Evolutionary conservation across 768 basidiomycete species (phyloP).

Genomic region (Phallus indusiatus): DNA sequence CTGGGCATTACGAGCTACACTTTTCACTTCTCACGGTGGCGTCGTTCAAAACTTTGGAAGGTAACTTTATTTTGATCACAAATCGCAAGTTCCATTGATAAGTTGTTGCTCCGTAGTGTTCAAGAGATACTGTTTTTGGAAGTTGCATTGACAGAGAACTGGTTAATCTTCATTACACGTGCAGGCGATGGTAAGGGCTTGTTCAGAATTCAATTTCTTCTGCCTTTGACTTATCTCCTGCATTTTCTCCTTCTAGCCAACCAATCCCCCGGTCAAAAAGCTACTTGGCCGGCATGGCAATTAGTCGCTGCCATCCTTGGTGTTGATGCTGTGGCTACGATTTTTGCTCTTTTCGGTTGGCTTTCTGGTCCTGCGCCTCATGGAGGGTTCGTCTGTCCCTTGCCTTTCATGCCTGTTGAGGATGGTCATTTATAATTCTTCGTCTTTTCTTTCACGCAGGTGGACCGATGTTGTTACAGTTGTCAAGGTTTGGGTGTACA

Average conservation of each 20-base stretch:
- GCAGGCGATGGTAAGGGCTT: not conserved
- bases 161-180: constrained; percentile 25
- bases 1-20: constrained; percentile 35
- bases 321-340: constrained; percentile 31
- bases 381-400: constrained; percentile 14
- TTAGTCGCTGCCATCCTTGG: constrained; percentile 29
- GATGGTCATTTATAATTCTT: no score
- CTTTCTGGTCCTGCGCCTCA: constrained; percentile 27
- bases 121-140: constrained; percentile 39
- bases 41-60: constrained; percentile 37
- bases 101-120: constrained; percentile 14
- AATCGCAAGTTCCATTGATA: not conserved
- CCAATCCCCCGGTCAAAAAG: not conserved
- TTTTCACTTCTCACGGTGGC: constrained; percentile 28
- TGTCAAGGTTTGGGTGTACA: constrained; percentile 31
- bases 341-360: constrained; percentile 34
- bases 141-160: constrained; percentile 38
- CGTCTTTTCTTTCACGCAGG: constrained; percentile 1
- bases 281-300: constrained; percentile 31
- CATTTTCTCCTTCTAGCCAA: no score
- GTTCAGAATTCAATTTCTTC: not conserved
- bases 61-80: not conserved
- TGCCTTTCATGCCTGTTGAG: no score
- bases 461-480: constrained; percentile 32
- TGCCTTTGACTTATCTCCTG: no score